Conservation (phyloP, 768 basidiomycete genomes). For the Guyanaporus albipodus region DNA sequence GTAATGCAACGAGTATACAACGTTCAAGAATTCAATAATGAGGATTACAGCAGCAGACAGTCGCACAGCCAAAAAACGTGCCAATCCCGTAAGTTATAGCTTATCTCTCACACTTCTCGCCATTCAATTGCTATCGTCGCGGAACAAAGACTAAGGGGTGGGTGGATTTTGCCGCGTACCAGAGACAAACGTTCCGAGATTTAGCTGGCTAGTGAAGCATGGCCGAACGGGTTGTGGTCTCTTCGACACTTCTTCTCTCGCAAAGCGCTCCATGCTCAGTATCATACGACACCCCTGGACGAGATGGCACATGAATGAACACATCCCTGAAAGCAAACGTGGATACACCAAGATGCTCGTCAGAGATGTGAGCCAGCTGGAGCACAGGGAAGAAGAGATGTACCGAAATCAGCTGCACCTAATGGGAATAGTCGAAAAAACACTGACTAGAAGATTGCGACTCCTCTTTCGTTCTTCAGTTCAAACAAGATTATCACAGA, state of each 20-base stretch:
- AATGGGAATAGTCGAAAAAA: background rate
- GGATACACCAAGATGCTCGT: constrained; percentile 11
- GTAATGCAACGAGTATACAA: too few relatives aligned
- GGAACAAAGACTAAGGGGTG: background rate
- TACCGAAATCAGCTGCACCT: background rate
- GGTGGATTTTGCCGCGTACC: background rate
- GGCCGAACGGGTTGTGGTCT: background rate
- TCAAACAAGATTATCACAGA: background rate
- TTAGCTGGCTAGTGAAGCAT: constrained; percentile 10
- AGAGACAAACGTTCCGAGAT: background rate
- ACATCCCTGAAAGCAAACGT: background rate
- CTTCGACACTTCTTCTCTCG: background rate
- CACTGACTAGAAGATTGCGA: constrained; percentile 3
- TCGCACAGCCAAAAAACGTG: too few relatives aligned
- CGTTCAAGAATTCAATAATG: too few relatives aligned
- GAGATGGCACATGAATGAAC: background rate
- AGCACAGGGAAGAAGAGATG: background rate
- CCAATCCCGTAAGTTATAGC: too few relatives aligned
- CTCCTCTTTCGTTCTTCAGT: background rate
- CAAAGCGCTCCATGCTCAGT: constrained; percentile 18
- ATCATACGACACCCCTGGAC: constrained; percentile 22
- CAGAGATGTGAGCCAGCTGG: constrained; percentile 14
- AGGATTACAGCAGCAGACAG: too few relatives aligned
- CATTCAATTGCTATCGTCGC: too few relatives aligned
- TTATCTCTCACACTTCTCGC: too few relatives aligned